These are phyloP conservation scores for Bacidia rubella DNA, from an alignment of 495 filamentous ascomycete genomes.

Conservation along the genomic window DNA sequence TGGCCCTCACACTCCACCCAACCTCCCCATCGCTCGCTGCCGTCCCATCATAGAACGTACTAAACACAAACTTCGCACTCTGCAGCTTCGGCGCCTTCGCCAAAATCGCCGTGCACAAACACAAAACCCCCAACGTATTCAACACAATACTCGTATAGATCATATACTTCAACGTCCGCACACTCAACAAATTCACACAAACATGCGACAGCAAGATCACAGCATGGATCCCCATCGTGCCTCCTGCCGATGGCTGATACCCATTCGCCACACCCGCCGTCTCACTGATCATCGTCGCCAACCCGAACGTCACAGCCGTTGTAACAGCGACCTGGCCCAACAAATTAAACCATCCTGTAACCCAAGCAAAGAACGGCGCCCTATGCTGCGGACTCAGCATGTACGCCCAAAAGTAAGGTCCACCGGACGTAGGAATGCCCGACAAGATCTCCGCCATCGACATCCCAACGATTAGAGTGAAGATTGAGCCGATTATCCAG, in stretches of 20 bases:
- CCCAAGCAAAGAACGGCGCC: slow-evolving; percentile 48
- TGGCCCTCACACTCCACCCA: slow-evolving; percentile 36
- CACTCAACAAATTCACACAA: slow-evolving; percentile 45
- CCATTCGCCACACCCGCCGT: slow-evolving; percentile 43
- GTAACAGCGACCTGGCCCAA: slow-evolving; percentile 51
- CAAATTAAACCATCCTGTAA: slow-evolving; percentile 51
- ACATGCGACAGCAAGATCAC: slow-evolving; percentile 43
- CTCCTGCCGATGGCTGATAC: slow-evolving; percentile 31
- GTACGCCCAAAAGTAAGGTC: slow-evolving; percentile 54
- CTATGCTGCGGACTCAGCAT: slow-evolving; percentile 42
- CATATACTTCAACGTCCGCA: slow-evolving; percentile 39
- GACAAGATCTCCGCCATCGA: slow-evolving; percentile 54
- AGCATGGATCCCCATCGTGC: slow-evolving; percentile 49
- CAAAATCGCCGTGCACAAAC: slow-evolving; percentile 43
- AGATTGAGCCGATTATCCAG: slow-evolving; percentile 45
- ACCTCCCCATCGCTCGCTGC: slow-evolving; percentile 22
- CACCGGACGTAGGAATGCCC: slow-evolving; percentile 47
- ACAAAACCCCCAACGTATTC: slow-evolving; percentile 42
- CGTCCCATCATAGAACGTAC: slow-evolving; percentile 41
- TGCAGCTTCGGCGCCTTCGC: slow-evolving; percentile 46
- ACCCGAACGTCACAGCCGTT: slow-evolving; percentile 49
- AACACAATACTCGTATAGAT: slow-evolving; percentile 49
- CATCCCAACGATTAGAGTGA: slow-evolving; percentile 41
- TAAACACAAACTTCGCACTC: slow-evolving; percentile 43
- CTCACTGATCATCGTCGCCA: slow-evolving; percentile 44